Evolutionary conservation across 345 rosid genomes (phyloP).

Genomic region (Linum lewisii): DNA sequence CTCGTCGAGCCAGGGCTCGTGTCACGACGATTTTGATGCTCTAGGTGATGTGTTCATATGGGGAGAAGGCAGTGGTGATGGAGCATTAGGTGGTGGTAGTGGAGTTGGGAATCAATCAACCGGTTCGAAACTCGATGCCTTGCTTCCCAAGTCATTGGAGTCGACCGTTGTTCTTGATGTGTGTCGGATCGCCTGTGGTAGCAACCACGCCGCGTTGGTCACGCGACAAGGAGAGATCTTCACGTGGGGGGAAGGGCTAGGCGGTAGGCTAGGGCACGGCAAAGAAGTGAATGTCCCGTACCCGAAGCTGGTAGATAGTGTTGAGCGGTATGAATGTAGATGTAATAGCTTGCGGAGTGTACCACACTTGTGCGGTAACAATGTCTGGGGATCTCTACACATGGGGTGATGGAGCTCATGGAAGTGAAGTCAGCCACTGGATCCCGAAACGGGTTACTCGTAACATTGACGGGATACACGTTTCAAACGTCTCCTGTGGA

Average conservation of each 20-base stretch:
- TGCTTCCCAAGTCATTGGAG: slow-evolving; percentile 68
- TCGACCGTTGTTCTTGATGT: slow-evolving; percentile 66
- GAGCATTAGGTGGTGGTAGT: slow-evolving; percentile 45
- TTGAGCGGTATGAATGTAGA: slow-evolving; percentile 56
- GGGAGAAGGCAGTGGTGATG: slow-evolving; percentile 74
- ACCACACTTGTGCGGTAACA: slow-evolving; percentile 75
- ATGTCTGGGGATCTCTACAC: slow-evolving; percentile 73
- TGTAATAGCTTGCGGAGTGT: slow-evolving; percentile 76
- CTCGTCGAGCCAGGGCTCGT: slow-evolving; percentile 82
- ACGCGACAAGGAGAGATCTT: slow-evolving; percentile 76
- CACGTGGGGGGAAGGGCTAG: slow-evolving; percentile 84
- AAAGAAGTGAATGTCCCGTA: slow-evolving; percentile 37
- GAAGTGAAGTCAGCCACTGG: slow-evolving; percentile 71
- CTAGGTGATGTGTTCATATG: slow-evolving; percentile 79
- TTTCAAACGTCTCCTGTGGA: slow-evolving; percentile 64
- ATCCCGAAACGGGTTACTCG: slow-evolving; percentile 61
- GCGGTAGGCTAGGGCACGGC: slow-evolving; percentile 93
- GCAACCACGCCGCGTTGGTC: slow-evolving; percentile 71
- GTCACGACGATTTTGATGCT: slow-evolving; percentile 67
- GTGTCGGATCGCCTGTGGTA: slow-evolving; percentile 68
- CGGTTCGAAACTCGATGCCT: slow-evolving; percentile 36
- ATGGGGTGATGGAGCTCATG: slow-evolving; percentile 88
- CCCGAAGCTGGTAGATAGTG: slow-evolving; percentile 55
- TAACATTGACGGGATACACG: slow-evolving; percentile 42
- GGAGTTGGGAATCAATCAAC: slow-evolving; percentile 21